These are phyloP conservation scores for Penicillium frequentans DNA, from an alignment of 2,329 filamentous ascomycete species.

Conservation along the genomic window DNA sequence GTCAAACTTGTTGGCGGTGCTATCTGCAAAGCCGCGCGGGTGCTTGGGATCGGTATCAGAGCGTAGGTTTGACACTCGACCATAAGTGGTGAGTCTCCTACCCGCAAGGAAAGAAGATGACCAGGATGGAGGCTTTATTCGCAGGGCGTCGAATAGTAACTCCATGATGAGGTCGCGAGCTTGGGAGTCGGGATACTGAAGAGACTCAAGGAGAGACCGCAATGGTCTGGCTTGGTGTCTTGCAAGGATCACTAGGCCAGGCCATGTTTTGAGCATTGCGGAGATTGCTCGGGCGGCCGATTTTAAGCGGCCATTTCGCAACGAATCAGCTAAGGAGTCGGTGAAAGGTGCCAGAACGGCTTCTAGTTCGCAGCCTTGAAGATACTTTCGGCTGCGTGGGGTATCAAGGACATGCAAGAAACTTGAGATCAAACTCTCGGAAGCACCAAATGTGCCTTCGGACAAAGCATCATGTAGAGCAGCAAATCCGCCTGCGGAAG, in stretches of 20 bases:
- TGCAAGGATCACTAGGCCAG: conserved; percentile 81
- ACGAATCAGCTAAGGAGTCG: conserved; percentile 63
- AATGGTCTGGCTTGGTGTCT: conserved; percentile 87
- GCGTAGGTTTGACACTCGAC: conserved; percentile 84
- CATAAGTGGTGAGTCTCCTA: conserved; percentile 89
- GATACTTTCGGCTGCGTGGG: conserved; percentile 73
- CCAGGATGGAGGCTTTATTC: conserved; percentile 93
- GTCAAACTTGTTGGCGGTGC: conserved; percentile 65
- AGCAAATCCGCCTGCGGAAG: conserved; percentile 79
- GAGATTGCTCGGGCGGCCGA: conserved; percentile 91
- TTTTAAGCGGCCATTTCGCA: conserved; percentile 67
- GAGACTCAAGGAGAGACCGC: conserved; percentile 70
- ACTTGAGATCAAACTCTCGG: conserved; percentile 82
- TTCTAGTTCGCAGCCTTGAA: conserved; percentile 88
- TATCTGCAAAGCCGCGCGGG: conserved; percentile 60
- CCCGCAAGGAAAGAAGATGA: conserved; percentile 94
- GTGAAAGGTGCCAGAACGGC: conserved; percentile 90
- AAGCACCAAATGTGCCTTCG: conserved; percentile 88
- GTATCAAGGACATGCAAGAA: conserved; percentile 88
- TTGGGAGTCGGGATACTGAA: conserved; percentile 58
- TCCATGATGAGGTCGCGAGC: conserved; percentile 80
- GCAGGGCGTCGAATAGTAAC: conserved; percentile 76
- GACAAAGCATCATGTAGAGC: conserved; percentile 88
- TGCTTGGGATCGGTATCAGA: conserved; percentile 56
- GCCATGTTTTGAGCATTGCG: conserved; percentile 89